Percentiles rank a stretch among this genome's conserved stretches.
These are phyloP conservation scores for Gynochthodes officinalis DNA, from an alignment of 257 asterid species.

Conservation along the genomic window DNA sequence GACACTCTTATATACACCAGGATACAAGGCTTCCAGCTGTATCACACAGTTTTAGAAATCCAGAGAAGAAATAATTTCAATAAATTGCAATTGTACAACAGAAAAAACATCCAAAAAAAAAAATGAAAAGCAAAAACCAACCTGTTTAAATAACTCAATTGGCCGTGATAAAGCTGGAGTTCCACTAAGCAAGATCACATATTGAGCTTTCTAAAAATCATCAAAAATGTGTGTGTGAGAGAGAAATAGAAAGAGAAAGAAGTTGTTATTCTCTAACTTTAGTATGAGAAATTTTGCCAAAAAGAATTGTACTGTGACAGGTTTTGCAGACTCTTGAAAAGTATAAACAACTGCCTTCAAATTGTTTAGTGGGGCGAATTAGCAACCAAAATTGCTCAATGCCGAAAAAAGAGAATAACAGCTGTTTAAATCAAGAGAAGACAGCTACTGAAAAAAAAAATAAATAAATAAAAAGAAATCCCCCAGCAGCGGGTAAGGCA, in stretches of 20 bases:
- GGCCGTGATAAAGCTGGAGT: constrained; percentile 98
- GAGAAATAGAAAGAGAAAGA: constrained; percentile 18
- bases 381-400: too few relatives aligned
- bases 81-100: background rate
- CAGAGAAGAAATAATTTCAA: background rate
- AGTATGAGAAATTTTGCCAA: background rate
- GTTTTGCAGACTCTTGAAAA: background rate
- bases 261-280: background rate
- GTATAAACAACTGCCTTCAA: background rate
- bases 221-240: constrained; percentile 14
- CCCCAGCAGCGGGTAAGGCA: too few relatives aligned
- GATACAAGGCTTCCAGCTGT: constrained; percentile 91
- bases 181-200: constrained; percentile 83
- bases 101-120: background rate
- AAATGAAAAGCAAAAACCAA: constrained; percentile 17
- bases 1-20: constrained; percentile 74
- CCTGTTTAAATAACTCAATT: constrained; percentile 90
- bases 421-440: too few relatives aligned
- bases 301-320: background rate
- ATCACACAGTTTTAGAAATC: constrained; percentile 17
- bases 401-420: too few relatives aligned
- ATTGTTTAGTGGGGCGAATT: too few relatives aligned
- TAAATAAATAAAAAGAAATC: too few relatives aligned
- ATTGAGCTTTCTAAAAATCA: constrained; percentile 68
- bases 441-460: too few relatives aligned